Evolutionary conservation across 148 eudicot genomes (phyloP).

Genomic region (Diospyros kaki): DNA sequence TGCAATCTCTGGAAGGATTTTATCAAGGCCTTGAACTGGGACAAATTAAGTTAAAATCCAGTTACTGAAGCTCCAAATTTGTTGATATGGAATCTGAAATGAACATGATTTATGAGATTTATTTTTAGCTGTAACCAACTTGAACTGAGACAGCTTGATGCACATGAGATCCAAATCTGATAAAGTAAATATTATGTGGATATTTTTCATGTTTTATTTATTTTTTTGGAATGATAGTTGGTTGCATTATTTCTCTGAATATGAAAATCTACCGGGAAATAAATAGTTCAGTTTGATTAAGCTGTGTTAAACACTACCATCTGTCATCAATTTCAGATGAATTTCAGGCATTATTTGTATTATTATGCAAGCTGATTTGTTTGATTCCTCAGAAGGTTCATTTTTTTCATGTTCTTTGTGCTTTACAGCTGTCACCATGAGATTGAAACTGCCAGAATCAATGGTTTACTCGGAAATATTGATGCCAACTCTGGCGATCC

Average conservation of each 20-base stretch:
- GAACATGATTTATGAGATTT: neutral
- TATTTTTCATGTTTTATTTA: neutral
- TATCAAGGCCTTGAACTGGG: too few relatives aligned
- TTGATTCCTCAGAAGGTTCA: neutral
- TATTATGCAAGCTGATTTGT: neutral
- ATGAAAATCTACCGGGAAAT: neutral
- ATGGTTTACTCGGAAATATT: conserved; percentile 91
- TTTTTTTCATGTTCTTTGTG: neutral
- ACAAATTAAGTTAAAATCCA: neutral
- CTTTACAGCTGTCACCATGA: conserved; percentile 91
- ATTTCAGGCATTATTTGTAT: neutral
- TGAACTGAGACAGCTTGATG: neutral
- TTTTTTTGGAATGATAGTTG: too few relatives aligned
- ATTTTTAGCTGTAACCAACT: neutral
- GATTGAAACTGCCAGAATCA: conserved; percentile 93
- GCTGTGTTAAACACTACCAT: neutral
- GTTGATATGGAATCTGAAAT: neutral
- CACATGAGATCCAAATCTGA: neutral
- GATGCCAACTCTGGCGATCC: conserved; percentile 98
- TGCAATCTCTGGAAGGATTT: neutral
- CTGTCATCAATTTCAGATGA: neutral
- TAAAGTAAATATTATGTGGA: neutral
- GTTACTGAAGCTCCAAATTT: neutral
- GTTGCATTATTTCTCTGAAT: too few relatives aligned
- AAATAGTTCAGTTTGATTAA: neutral